phyloP scores from a whole-genome alignment of 2,329 filamentous ascomycete species.

The Epichloe coenophiala region DNA sequence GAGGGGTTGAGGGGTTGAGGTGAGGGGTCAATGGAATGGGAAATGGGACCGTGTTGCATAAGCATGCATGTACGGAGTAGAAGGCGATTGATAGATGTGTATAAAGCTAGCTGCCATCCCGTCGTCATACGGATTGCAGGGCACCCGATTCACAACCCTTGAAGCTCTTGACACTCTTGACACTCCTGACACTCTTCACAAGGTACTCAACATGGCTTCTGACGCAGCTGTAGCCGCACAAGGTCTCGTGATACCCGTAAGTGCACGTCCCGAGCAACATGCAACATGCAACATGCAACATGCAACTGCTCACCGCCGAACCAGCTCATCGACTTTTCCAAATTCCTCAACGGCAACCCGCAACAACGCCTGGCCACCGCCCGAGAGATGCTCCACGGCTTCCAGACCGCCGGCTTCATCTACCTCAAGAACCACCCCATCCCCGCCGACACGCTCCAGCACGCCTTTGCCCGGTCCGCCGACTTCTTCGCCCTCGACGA shows the following conservation, averaged over 20 bases:
- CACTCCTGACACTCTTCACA: not conserved
- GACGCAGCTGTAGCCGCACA: conserved; percentile 36
- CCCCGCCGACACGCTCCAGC: conserved; percentile 38
- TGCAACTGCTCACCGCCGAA: not conserved
- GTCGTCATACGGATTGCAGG: too few species aligned
- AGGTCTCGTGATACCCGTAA: conserved; percentile 41
- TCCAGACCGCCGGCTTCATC: conserved; percentile 78
- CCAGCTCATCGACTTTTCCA: conserved; percentile 47
- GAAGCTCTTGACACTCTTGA: too few species aligned
- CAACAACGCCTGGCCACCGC: conserved; percentile 52
- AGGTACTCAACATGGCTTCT: conserved; percentile 12
- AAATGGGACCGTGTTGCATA: too few species aligned
- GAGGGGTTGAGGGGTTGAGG: too few species aligned
- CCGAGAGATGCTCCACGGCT: conserved; percentile 60
- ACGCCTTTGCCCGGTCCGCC: conserved; percentile 54
- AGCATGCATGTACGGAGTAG: too few species aligned
- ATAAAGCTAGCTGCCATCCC: too few species aligned
- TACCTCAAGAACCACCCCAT: conserved; percentile 76
- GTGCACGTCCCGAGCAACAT: conserved; percentile 8
- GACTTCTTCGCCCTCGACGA: conserved; percentile 55
- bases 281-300: too few species aligned
- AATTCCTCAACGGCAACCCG: conserved; percentile 51
- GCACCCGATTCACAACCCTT: too few species aligned
- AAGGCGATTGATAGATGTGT: too few species aligned
- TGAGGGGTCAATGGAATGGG: too few species aligned